Evolutionary conservation across 306 rosid genomes (phyloP).

Genomic region (Acacia acuminata): DNA sequence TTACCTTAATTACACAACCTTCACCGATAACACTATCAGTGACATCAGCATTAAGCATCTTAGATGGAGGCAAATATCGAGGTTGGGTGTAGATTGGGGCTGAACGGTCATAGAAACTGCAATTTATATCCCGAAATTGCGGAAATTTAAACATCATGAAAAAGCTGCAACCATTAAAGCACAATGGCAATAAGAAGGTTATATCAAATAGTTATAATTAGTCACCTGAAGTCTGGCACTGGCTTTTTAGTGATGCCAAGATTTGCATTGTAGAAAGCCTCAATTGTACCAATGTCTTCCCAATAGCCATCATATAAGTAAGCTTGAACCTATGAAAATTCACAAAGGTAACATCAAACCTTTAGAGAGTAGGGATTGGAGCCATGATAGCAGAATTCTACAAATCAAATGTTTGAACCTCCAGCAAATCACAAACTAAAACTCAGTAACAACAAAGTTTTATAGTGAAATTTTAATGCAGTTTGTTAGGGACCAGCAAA

Average conservation of each 20-base stretch:
- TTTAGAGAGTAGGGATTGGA: neutral
- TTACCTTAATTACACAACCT: conserved; percentile 97
- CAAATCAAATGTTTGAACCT: conserved; percentile 1
- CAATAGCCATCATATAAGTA: conserved; percentile 96
- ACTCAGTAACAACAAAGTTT: neutral
- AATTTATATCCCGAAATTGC: conserved; percentile 25
- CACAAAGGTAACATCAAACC: conserved; percentile 23
- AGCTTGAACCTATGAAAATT: conserved; percentile 83
- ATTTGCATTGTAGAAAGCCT: conserved; percentile 97
- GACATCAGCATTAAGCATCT: conserved; percentile 99
- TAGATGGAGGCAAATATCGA: conserved; percentile 94
- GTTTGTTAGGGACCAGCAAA: too few relatives aligned
- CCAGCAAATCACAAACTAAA: neutral
- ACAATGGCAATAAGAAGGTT: conserved; percentile 7
- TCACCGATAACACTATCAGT: conserved; percentile 98
- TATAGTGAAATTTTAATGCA: neutral
- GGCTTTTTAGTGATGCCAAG: conserved; percentile 97
- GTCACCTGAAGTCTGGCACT: conserved; percentile 92
- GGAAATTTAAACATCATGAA: conserved; percentile 12
- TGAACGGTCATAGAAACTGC: conserved; percentile 96
- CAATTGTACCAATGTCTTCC: conserved; percentile 99
- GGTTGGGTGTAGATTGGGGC: conserved; percentile 99
- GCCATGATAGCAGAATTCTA: neutral
- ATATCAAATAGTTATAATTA: conserved; percentile 11
- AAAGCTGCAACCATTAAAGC: conserved; percentile 26